These are phyloP conservation scores for Entoloma clypeatum DNA, from an alignment of 1,284 basidiomycete species.

Conservation along the genomic window DNA sequence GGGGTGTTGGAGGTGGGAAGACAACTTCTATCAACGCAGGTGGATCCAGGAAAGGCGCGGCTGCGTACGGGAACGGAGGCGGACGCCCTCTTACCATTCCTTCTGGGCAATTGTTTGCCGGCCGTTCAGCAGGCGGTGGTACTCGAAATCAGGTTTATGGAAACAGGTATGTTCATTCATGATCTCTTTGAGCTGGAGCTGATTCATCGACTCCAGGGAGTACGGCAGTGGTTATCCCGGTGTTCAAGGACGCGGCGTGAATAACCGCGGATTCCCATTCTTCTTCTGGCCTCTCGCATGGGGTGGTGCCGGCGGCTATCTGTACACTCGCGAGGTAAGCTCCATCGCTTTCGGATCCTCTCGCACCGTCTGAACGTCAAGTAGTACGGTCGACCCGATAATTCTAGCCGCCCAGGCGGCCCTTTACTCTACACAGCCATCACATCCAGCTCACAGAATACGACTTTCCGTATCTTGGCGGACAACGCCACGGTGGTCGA, in stretches of 20 bases:
- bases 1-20: constrained; percentile 21
- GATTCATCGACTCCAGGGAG: constrained; percentile 25
- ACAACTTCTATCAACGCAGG: constrained; percentile 12
- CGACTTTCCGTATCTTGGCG: constrained; percentile 12
- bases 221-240: constrained; percentile 57
- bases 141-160: constrained; percentile 34
- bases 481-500: constrained; percentile 11
- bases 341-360: no score
- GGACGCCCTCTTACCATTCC: constrained; percentile 7
- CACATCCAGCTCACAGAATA: constrained; percentile 13
- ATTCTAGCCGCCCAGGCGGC: constrained; percentile 18
- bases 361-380: no score
- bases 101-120: constrained; percentile 25
- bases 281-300: constrained; percentile 58
- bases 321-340: no score
- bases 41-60: constrained; percentile 8
- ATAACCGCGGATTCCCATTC: constrained; percentile 46
- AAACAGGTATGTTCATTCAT: constrained; percentile 25
- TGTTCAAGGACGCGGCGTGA: constrained; percentile 33
- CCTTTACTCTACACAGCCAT: constrained; percentile 8
- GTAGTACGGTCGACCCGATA: constrained; percentile 18
- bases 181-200: neutral
- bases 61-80: constrained; percentile 8
- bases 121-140: constrained; percentile 35
- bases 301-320: constrained; percentile 36